Conservation (phyloP, 2,329 filamentous ascomycete genomes). For the Onygena corvina region DNA sequence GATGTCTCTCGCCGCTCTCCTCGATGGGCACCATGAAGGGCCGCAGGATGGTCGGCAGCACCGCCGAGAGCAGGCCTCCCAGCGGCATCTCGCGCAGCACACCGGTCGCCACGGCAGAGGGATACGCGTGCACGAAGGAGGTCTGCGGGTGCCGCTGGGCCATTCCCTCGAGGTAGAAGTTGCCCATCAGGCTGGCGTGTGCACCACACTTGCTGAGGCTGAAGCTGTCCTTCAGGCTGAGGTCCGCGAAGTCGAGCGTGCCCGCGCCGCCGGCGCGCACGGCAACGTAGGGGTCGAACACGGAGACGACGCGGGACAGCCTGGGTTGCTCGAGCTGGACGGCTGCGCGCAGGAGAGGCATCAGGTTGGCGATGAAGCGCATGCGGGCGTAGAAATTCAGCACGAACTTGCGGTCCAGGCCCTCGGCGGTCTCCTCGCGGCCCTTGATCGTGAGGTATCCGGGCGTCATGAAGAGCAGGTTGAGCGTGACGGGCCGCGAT, state of each 20-base stretch:
- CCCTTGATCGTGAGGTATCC: constrained; percentile 26
- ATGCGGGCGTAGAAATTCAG: constrained; percentile 27
- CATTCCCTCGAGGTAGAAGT: constrained; percentile 40
- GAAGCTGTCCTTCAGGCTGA: constrained; percentile 23
- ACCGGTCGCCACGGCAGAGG: constrained; percentile 28
- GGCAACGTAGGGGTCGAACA: constrained; percentile 33
- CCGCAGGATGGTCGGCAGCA: constrained; percentile 25
- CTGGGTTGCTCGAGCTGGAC: constrained; percentile 18
- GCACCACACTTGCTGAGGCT: constrained; percentile 17
- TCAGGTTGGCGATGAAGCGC: constrained; percentile 25
- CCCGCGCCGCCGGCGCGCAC: constrained; percentile 39
- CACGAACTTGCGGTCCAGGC: constrained; percentile 22
- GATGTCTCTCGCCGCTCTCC: constrained; percentile 19
- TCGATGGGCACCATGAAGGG: constrained; percentile 14
- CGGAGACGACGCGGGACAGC: constrained; percentile 43
- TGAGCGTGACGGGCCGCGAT: constrained; percentile 23
- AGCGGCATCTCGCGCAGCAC: constrained; percentile 6
- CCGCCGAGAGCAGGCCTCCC: constrained; percentile 5
- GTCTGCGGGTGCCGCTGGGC: constrained; percentile 36
- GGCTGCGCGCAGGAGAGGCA: constrained; percentile 21
- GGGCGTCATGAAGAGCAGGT: constrained; percentile 31
- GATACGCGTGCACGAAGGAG: constrained; percentile 40
- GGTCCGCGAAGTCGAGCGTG: constrained; percentile 36
- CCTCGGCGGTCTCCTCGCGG: constrained; percentile 25
- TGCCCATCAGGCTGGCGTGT: constrained; percentile 41